Evolutionary conservation across 352 stramenopile species (phyloP).

Genomic region (Globisporangium irregulare): DNA sequence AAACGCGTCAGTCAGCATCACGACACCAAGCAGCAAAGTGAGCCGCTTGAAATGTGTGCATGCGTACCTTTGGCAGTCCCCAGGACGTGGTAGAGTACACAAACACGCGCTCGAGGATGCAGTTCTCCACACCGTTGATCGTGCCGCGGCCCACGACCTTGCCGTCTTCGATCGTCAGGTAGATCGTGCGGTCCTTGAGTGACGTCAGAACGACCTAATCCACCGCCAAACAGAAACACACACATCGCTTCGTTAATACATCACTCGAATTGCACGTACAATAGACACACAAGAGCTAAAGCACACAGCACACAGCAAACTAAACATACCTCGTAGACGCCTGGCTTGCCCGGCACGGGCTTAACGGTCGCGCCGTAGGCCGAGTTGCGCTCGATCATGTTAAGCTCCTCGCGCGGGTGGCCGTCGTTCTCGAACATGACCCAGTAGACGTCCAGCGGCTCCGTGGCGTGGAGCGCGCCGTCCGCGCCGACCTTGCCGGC

Average conservation of each 20-base stretch:
- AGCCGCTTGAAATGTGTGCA: no score
- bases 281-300: neutral
- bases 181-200: constrained; percentile 80
- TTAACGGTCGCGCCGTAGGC: constrained; percentile 79
- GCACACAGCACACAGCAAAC: neutral
- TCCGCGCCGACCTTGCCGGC: constrained; percentile 60
- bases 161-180: constrained; percentile 70
- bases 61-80: constrained; percentile 71
- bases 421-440: constrained; percentile 89
- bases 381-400: constrained; percentile 86
- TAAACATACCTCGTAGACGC: constrained; percentile 57
- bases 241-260: neutral
- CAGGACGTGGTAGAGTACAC: constrained; percentile 84
- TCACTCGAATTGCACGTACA: neutral
- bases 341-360: constrained; percentile 57
- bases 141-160: constrained; percentile 63
- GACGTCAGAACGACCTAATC: constrained; percentile 60
- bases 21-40: neutral
- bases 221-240: neutral
- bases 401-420: constrained; percentile 77
- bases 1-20: neutral
- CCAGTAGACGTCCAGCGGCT: constrained; percentile 86
- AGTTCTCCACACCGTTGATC: constrained; percentile 74
- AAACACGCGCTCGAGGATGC: constrained; percentile 77
- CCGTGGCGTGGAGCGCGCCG: constrained; percentile 52